phyloP scores from a whole-genome alignment of 1,284 basidiomycete species.

The Pulveroboletus sp. region DNA sequence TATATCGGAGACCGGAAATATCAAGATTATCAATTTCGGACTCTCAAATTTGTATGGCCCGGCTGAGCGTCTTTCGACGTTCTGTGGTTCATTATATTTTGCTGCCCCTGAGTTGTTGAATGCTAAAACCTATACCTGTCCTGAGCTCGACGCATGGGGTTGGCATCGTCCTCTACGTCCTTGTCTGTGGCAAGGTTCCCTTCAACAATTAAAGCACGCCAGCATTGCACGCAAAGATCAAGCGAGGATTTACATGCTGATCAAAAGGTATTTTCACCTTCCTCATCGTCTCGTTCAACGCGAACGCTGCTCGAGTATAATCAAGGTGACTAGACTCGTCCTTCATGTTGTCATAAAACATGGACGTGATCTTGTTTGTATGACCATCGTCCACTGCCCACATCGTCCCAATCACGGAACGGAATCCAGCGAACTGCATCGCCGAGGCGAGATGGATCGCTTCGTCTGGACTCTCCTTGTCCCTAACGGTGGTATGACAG shows the following conservation, averaged over 20 bases:
- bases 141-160: slow-evolving; percentile 98
- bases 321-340: no score
- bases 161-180: slow-evolving; percentile 94
- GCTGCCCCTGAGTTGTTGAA: slow-evolving; percentile 96
- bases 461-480: no score
- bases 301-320: no score
- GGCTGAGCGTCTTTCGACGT: slow-evolving; percentile 80
- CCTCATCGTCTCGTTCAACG: no score
- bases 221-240: slow-evolving; percentile 97
- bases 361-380: no score
- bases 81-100: slow-evolving; percentile 97
- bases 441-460: no score
- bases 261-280: no score
- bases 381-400: no score
- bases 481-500: no score
- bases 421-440: no score
- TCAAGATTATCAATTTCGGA: slow-evolving; percentile 99
- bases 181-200: slow-evolving; percentile 97
- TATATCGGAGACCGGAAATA: slow-evolving; percentile 97
- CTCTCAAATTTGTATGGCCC: slow-evolving; percentile 97
- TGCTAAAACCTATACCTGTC: slow-evolving; percentile 94
- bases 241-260: slow-evolving; percentile 64
- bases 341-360: no score
- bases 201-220: slow-evolving; percentile 99
- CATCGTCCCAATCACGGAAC: no score